Conservation (phyloP, 169 alveolate species). For the Perkinsus olseni region DNA sequence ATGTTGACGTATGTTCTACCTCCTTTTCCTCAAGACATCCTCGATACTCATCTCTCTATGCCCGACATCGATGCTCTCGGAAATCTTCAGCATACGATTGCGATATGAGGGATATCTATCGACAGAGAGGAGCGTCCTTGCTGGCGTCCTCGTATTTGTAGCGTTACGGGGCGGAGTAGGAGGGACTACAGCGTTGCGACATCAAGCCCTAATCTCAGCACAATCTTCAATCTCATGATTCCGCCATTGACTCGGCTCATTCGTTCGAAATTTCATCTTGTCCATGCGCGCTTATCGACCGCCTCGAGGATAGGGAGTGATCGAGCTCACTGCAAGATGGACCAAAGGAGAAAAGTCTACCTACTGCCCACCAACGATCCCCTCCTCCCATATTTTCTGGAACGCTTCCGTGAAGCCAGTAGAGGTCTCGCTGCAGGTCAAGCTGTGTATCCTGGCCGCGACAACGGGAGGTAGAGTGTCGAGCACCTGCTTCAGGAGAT, state of each 20-base stretch:
- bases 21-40: background rate
- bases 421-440: background rate
- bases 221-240: no score
- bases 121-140: no score
- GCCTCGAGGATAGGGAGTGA: no score
- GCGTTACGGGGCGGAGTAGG: no score
- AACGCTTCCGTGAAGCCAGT: background rate
- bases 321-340: no score
- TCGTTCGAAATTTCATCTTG: no score
- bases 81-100: background rate
- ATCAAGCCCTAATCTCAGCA: no score
- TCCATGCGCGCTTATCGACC: no score
- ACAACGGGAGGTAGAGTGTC: background rate
- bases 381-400: background rate
- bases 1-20: background rate
- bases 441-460: background rate
- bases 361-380: background rate
- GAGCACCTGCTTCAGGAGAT: background rate
- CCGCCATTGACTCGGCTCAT: no score
- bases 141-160: no score
- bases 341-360: background rate
- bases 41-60: background rate
- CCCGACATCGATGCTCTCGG: background rate
- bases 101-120: background rate
- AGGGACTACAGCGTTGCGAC: no score